Base-by-base conservation (phyloP, 768 basidiomycete genomes). In the Leucocoprinus sp. region DNA sequence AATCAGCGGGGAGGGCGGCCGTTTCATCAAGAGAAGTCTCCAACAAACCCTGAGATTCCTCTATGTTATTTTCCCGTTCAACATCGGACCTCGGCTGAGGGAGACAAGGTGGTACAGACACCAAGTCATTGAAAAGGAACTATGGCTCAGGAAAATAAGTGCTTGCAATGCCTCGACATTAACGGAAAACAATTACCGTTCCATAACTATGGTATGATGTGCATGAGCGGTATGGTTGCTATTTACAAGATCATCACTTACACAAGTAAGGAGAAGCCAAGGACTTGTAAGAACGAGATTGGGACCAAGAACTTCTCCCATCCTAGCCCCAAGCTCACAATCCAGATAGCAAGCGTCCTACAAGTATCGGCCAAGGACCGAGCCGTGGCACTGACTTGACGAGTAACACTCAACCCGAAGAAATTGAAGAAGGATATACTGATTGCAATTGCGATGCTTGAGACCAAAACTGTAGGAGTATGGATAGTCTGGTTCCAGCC, bases 321-420 rank as follows among this genome's bases (percentile, higher is more conserved):
- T 3, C 93, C 92, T 19, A 96, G 65, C 1, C 74, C 80, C 42
- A 96, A 72, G 58, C 88, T 91, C 56, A 99, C 69, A 52, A 93
- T 66, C 96, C 96, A 99, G 60, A 99, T 98, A n/a, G 78, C 77
- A 43, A 98, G 72, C 1, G 96, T 98, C 55, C 96, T 76, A 67
- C 92, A 96, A 5, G 93, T 93, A 63, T 99, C 96, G 28, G 92
- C 88, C 47, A 96, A 72, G 44, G 83, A 86, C 50, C 95, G 78
- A 14, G 90, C 89, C 1, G 93, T 96, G 26, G 95, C 93, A 60
- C 85, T 91, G 48, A 97, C 88, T 58, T 89, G 82, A 51, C 82
- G 75, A n/a, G 93, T 95, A 49, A 96, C 89, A 60, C 87, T 90
- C 41, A 95, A 63, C 8, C 92, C 92, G 55, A 91, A 95, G 66